Evolutionary conservation across 1,284 basidiomycete species (phyloP).

Genomic region (Apiotrichum domesticum): DNA sequence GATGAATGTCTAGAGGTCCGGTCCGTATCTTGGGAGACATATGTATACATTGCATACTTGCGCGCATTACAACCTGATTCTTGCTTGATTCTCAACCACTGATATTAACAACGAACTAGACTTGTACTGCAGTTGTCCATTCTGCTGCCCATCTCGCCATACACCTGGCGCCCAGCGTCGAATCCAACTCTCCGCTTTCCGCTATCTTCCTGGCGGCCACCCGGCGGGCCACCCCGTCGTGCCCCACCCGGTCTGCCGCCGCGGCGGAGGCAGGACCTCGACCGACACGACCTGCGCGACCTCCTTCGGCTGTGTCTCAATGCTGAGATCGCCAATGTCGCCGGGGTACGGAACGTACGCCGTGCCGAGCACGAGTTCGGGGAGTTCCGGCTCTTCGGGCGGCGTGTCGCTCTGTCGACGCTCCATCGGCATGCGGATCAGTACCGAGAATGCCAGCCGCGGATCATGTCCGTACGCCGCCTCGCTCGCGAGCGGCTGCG

Average conservation of each 20-base stretch:
- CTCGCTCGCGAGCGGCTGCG: constrained; percentile 3
- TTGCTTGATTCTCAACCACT: too few relatives aligned
- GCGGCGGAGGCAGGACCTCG: not conserved
- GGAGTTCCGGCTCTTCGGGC: constrained; percentile 3
- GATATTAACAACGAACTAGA: too few relatives aligned
- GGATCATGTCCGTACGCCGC: not conserved
- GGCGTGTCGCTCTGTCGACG: not conserved
- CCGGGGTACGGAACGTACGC: not conserved
- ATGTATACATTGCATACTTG: not conserved
- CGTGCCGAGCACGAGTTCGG: constrained; percentile 15
- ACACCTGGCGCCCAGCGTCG: too few relatives aligned
- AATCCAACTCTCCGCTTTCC: too few relatives aligned
- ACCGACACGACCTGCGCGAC: constrained; percentile 1
- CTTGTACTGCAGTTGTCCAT: too few relatives aligned
- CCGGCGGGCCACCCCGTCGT: too few relatives aligned
- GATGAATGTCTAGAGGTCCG: constrained; percentile 9
- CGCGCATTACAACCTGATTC: too few relatives aligned
- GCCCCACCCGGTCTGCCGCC: too few relatives aligned
- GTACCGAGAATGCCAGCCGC: constrained; percentile 6
- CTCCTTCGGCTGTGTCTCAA: not conserved
- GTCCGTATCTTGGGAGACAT: not conserved
- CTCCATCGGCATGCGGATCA: constrained; percentile 10
- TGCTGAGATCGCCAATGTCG: not conserved
- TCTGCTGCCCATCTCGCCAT: too few relatives aligned
- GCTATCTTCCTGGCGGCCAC: too few relatives aligned